These are phyloP conservation scores for Mycogone perniciosa DNA, from an alignment of 2,329 filamentous ascomycete species.

Conservation along the genomic window DNA sequence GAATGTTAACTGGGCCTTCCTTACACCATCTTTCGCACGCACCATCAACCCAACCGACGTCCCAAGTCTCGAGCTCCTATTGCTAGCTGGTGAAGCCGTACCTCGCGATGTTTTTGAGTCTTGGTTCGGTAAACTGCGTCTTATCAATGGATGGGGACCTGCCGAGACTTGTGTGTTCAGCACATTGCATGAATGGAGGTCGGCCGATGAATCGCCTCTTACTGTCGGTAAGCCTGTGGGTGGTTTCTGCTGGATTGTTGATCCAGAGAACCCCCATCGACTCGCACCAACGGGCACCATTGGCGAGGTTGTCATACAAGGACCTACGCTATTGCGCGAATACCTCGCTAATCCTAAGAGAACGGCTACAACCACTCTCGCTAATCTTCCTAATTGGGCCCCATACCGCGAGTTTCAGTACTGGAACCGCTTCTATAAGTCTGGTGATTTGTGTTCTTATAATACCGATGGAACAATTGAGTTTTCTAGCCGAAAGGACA, in stretches of 20 bases:
- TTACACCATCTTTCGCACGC: background rate
- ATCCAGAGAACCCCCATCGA: background rate
- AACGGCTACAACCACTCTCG: background rate
- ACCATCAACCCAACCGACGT: constrained; percentile 6
- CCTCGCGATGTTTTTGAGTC: background rate
- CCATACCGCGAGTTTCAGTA: background rate
- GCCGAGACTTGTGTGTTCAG: constrained; percentile 7
- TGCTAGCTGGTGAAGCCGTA: constrained; percentile 5
- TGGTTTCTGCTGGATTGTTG: constrained; percentile 11
- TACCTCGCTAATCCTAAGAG: background rate
- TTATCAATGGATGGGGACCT: constrained; percentile 4
- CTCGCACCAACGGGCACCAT: constrained; percentile 4
- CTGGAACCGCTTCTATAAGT: background rate
- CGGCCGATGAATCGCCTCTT: background rate
- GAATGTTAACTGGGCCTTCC: constrained; percentile 1
- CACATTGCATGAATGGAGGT: constrained; percentile 1
- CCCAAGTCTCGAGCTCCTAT: background rate
- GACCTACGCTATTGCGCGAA: constrained; percentile 1
- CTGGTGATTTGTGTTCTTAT: constrained; percentile 1
- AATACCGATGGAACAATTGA: constrained; percentile 6
- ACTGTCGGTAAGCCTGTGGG: constrained; percentile 3
- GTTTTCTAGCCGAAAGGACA: constrained; percentile 4
- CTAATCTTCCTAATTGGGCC: constrained; percentile 6
- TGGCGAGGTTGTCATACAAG: constrained; percentile 8
- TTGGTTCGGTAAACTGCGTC: constrained; percentile 4